Evolutionary conservation across 805 yeast species (phyloP).

Genomic region (Lachancea dasiensis): DNA sequence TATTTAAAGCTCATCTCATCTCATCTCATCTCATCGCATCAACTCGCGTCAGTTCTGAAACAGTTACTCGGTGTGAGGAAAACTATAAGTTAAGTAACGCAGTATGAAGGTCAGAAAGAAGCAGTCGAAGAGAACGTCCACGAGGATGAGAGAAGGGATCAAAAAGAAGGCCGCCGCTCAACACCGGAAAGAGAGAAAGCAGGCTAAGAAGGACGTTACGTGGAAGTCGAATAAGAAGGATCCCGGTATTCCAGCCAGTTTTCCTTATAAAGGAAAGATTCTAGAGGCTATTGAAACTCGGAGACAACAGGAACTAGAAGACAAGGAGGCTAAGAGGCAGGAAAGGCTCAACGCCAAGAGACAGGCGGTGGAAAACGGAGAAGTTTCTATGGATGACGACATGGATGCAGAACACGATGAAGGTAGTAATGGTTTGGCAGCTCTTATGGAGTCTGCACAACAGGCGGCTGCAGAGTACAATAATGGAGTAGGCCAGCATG

Average conservation of each 20-base stretch:
- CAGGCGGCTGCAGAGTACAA: constrained; percentile 73
- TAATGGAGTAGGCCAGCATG: constrained; percentile 23
- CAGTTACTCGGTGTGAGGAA: not conserved
- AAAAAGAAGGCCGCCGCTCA: constrained; percentile 94
- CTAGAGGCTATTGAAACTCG: constrained; percentile 63
- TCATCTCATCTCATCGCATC: constrained; percentile 6
- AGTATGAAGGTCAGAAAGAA: constrained; percentile 49
- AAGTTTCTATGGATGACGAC: constrained; percentile 34
- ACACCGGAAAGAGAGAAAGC: constrained; percentile 74
- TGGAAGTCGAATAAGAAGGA: constrained; percentile 89
- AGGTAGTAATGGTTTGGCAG: constrained; percentile 60
- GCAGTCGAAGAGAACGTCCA: constrained; percentile 81
- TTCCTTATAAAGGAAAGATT: constrained; percentile 88
- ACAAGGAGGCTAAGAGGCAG: constrained; percentile 45
- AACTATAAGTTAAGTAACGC: not conserved
- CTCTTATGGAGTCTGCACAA: constrained; percentile 85
- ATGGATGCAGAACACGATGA: constrained; percentile 37
- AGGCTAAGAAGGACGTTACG: constrained; percentile 81
- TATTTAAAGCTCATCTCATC: constrained; percentile 1
- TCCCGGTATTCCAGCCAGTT: constrained; percentile 90
- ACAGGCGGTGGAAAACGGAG: constrained; percentile 35
- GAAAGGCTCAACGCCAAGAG: constrained; percentile 38
- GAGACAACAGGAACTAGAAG: constrained; percentile 51
- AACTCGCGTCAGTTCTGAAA: not conserved
- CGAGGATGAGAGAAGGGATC: constrained; percentile 94